Base-by-base conservation (phyloP, 805 yeast genomes). In the Candida easanensis region DNA sequence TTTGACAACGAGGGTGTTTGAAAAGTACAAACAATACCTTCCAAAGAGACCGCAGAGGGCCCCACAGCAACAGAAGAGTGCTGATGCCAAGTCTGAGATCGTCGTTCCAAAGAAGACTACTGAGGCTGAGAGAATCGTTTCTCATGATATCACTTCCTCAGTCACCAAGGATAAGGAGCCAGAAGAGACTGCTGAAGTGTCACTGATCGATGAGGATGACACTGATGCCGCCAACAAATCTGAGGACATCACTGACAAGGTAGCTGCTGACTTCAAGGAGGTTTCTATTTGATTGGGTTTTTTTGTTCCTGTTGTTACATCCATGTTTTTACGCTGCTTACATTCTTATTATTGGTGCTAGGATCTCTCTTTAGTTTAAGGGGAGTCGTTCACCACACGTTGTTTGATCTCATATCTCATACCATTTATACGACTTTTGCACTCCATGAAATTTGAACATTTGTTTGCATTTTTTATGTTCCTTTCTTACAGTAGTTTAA, bases 1-100 rank as follows among this genome's bases (percentile, higher is more conserved):
- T 4, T 57, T 70, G 38, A 67, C 68, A 36, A 58, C 53, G 34
- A 68, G 70, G 54, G 52, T 58, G n/a, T 42, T 53, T 19, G 43
- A 44, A 11, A 42, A 51, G 36, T 54, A 49, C 45, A 54, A 39
- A 25, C 40, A 45, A 23, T 45, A 34, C 19, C 34, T 45, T 10
- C 48, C 48, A 34, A 45, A 39, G 43, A 44, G 53, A 44, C 35
- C 54, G 34, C 49, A 40, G 37, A 21, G 17, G 27, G 17, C 30
- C 1, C 42, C 36, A 26, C 37, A 35, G 15, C 38, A 26, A 16
- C 41, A 27, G 31, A 25, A 26, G 30, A 13, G 15, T 13, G 14
- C 23, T 25, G 45, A 39, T 15, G 19, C 39, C 21, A 34, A 36
- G 27, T 27, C 27, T 26, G 41, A 38, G n/a, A 23, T 13, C 5